Base-by-base conservation (phyloP, 352 stramenopile genomes). In the Phytophthora podocarpi region DNA sequence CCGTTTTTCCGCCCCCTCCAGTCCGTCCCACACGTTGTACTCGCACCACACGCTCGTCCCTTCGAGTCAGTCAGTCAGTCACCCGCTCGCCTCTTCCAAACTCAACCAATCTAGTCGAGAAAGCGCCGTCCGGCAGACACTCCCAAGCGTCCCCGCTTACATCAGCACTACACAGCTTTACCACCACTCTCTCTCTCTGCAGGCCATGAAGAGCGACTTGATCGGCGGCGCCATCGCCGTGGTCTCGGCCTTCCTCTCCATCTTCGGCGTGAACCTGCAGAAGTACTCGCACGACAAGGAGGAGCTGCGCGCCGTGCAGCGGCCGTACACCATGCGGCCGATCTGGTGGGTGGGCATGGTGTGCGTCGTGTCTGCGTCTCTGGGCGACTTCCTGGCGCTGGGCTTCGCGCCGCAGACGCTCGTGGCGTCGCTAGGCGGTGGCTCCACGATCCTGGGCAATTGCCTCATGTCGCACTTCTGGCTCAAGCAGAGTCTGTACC, bases 251-350 rank as follows among this genome's bases (percentile, higher is more conserved):
- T 72, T 96, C 42, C 71, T 85, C 40, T 95, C 87, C 56, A 97
- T 96, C 76, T 91, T 97, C 35, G 90, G 90, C 41, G 87, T 96
- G 9, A 97, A 97, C 59, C 69, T 96, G 55, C 89, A 97, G 67
- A 97, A 97, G 72, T 95, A 95, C 59, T 93, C 80, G 43, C 88
- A 96, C 52, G 81, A 94, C 64, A 86, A 91, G 60, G 90, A 97
- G 58, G 87, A 89, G 45, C 57, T 76, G 51, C 81, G 82, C 16
- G 72, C 78, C 32, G 75, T 85, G 45, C 84, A 66, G 40, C 78
- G 86, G n/a, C 74, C 89, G 20, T 97, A 97, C 77, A 76, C 82
- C 34, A 53, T 76, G 66, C 89, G 90, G 4, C 90, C 90, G 15
- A 61, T 96, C 27, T 97, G 90, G 90, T 93, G 87, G 83, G 72